A percentile compares a stretch with the other conserved stretches of the same genome.
Conservation (phyloP, 768 basidiomycete species). For the Suillus plorans region DNA sequence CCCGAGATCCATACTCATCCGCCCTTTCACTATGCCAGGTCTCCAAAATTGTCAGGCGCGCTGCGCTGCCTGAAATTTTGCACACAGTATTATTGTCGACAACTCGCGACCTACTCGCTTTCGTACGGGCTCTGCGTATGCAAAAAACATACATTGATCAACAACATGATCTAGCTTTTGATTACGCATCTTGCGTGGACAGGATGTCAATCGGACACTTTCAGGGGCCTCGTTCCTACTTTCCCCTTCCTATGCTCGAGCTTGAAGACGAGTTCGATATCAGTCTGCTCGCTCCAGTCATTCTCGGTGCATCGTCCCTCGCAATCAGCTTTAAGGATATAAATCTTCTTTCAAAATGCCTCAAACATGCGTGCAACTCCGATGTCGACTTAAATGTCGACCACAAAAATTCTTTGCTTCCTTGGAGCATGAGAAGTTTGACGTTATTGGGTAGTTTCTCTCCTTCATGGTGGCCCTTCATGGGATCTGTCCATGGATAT, state of each 20-base stretch:
- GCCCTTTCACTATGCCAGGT: constrained; percentile 35
- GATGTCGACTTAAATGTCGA: background rate
- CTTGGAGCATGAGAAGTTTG: constrained; percentile 17
- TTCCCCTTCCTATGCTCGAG: background rate
- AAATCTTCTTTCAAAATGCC: constrained; percentile 34
- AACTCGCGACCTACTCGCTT: constrained; percentile 4
- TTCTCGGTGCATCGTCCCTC: constrained; percentile 15
- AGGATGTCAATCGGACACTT: constrained; percentile 34
- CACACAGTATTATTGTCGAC: background rate
- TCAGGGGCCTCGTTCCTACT: constrained; percentile 12
- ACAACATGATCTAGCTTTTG: constrained; percentile 27
- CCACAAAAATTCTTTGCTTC: constrained; percentile 24
- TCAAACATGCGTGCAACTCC: constrained; percentile 14
- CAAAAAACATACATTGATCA: constrained; percentile 17
- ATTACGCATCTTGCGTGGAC: constrained; percentile 33
- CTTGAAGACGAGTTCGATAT: constrained; percentile 18
- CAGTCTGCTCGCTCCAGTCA: constrained; percentile 8
- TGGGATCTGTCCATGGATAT: constrained; percentile 28
- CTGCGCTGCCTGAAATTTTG: constrained; percentile 36
- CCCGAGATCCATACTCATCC: constrained; percentile 17
- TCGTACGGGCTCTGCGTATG: constrained; percentile 32
- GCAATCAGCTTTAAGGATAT: constrained; percentile 31
- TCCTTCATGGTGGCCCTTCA: constrained; percentile 34
- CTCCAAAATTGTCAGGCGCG: constrained; percentile 31
- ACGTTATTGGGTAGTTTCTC: constrained; percentile 32